These are phyloP conservation scores for Acacia crassicarpa DNA, from an alignment of 306 rosid genomes.

Conservation along the genomic window DNA sequence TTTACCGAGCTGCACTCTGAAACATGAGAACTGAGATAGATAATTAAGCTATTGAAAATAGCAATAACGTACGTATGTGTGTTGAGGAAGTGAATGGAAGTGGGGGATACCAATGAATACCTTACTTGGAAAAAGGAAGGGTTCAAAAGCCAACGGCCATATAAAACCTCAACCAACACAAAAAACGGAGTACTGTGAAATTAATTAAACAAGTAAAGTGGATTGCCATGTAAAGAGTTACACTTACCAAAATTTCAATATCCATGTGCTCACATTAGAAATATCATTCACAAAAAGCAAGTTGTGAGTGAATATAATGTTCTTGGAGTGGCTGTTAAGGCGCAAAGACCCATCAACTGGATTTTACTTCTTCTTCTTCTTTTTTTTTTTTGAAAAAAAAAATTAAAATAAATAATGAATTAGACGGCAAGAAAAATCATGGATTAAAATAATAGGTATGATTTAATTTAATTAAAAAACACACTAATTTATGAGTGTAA, in stretches of 20 bases:
- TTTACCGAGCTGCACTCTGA: not conserved
- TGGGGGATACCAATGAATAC: slow-evolving; percentile 34
- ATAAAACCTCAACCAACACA: not conserved
- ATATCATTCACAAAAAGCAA: slow-evolving; percentile 20
- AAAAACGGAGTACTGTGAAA: not conserved
- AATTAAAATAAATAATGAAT: too few relatives aligned
- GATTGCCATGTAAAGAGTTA: not conserved
- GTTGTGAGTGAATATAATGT: slow-evolving; percentile 6
- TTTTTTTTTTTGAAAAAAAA: too few relatives aligned
- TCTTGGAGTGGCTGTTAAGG: slow-evolving; percentile 33
- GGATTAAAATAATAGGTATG: too few relatives aligned
- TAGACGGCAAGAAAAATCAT: too few relatives aligned
- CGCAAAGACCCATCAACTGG: not conserved
- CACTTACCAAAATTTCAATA: not conserved
- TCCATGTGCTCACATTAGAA: slow-evolving; percentile 16
- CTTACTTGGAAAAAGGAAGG: slow-evolving; percentile 13
- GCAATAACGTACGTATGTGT: slow-evolving; percentile 23
- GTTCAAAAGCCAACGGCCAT: not conserved
- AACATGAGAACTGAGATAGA: too few relatives aligned
- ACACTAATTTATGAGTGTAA: not conserved
- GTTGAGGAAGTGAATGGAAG: slow-evolving; percentile 29
- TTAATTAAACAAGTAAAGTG: not conserved
- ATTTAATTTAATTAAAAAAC: too few relatives aligned
- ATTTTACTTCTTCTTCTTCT: too few relatives aligned
- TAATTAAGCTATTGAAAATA: slow-evolving; percentile 38